Percentiles rank a stretch among this genome's conserved stretches.
Conservation (phyloP, 768 basidiomycete genomes). For the Boletus reticulatus region DNA sequence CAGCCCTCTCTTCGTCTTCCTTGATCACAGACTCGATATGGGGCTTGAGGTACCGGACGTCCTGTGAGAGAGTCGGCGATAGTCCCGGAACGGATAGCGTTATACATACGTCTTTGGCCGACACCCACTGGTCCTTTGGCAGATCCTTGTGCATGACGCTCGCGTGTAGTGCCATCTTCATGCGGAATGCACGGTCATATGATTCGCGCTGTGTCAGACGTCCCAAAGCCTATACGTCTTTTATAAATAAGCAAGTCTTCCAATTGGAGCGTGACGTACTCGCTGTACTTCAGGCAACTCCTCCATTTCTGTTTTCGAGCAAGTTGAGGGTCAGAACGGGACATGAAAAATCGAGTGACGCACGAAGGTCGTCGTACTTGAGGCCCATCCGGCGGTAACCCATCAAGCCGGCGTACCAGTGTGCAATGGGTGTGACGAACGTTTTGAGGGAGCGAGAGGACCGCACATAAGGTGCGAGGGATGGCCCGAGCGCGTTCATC, state of each 20-base stretch:
- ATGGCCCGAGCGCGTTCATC: conserved; percentile 58
- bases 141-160: conserved; percentile 78
- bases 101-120: conserved; percentile 64
- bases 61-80: conserved; percentile 46
- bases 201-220: conserved; percentile 77
- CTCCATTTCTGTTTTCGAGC: conserved; percentile 55
- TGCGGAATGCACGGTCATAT: conserved; percentile 90
- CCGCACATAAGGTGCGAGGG: conserved; percentile 74
- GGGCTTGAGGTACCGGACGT: conserved; percentile 84
- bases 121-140: conserved; percentile 79
- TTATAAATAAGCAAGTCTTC: not conserved
- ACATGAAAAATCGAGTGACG: conserved; percentile 31
- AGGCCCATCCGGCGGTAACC: conserved; percentile 89
- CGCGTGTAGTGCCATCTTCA: conserved; percentile 76
- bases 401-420: conserved; percentile 75
- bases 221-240: conserved; percentile 61
- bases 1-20: conserved; percentile 73
- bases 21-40: conserved; percentile 68
- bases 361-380: conserved; percentile 92
- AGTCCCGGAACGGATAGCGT: not conserved
- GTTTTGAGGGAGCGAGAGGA: conserved; percentile 64
- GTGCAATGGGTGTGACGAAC: conserved; percentile 73
- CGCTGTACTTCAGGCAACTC: conserved; percentile 77
- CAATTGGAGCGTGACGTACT: conserved; percentile 40
- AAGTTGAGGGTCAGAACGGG: not conserved